phyloP scores from a whole-genome alignment of 495 filamentous ascomycete genomes.

The Penicillium maclennaniae region DNA sequence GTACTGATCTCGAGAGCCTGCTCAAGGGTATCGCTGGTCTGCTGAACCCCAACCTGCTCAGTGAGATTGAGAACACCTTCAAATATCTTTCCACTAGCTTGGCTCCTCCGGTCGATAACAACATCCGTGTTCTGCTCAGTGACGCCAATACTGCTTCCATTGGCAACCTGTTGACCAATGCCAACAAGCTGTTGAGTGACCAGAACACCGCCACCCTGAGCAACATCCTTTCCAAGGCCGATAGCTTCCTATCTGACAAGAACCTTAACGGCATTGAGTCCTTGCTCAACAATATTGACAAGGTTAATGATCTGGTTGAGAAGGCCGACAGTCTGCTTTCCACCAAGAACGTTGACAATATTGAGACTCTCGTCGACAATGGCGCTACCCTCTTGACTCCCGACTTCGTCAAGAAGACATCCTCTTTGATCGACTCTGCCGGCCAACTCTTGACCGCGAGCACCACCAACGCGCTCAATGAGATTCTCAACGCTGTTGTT shows the following conservation, averaged over 20 bases:
- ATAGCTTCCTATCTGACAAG: slow-evolving; percentile 28
- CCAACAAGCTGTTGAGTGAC: slow-evolving; percentile 26
- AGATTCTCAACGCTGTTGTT: slow-evolving; percentile 34
- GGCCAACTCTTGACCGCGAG: slow-evolving; percentile 8
- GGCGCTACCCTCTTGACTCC: slow-evolving; percentile 35
- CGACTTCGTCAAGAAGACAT: slow-evolving; percentile 21
- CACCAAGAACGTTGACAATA: slow-evolving; percentile 26
- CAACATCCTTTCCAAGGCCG: slow-evolving; percentile 25
- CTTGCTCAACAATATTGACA: slow-evolving; percentile 37
- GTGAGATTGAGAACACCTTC: slow-evolving; percentile 32
- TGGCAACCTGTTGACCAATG: slow-evolving; percentile 28
- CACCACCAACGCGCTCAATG: slow-evolving; percentile 32
- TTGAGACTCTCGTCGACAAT: slow-evolving; percentile 38
- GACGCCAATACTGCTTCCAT: slow-evolving; percentile 20
- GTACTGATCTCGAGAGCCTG: slow-evolving; percentile 6
- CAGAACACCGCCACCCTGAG: slow-evolving; percentile 36
- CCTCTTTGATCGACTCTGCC: slow-evolving; percentile 11
- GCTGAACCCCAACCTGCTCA: slow-evolving; percentile 22
- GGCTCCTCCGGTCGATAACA: slow-evolving; percentile 34
- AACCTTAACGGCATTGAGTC: slow-evolving; percentile 38
- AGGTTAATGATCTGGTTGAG: slow-evolving; percentile 35
- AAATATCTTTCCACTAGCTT: slow-evolving; percentile 35
- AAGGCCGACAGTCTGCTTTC: slow-evolving; percentile 28
- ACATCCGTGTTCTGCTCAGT: slow-evolving; percentile 37
- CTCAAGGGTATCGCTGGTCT: slow-evolving; percentile 17